These are phyloP conservation scores for Eutrema japonicum DNA, from an alignment of 345 rosid genomes.

Conservation along the genomic window DNA sequence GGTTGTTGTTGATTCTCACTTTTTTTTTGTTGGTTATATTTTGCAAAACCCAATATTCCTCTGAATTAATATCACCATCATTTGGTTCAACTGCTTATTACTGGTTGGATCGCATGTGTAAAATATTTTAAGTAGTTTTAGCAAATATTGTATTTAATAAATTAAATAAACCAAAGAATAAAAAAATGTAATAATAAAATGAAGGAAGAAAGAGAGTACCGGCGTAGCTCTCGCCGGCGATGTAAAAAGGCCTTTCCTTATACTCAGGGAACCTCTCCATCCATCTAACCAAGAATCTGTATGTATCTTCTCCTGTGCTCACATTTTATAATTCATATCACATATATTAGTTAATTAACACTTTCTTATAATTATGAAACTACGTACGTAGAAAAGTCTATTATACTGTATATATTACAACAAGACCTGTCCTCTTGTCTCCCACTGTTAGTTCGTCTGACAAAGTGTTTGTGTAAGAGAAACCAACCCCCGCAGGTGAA, in stretches of 20 bases:
- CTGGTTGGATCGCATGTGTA: slow-evolving; percentile 3
- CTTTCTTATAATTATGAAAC: slow-evolving; percentile 2
- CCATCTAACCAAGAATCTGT: slow-evolving; percentile 68
- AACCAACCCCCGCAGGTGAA: slow-evolving; percentile 93
- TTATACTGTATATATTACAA: neutral
- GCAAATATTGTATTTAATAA: neutral
- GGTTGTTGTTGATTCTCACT: slow-evolving; percentile 28
- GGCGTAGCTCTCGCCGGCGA: slow-evolving; percentile 97
- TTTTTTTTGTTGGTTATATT: neutral
- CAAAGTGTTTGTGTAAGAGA: slow-evolving; percentile 73
- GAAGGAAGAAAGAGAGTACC: slow-evolving; percentile 46
- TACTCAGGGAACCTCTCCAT: slow-evolving; percentile 72
- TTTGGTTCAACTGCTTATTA: slow-evolving; percentile 38
- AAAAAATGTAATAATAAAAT: neutral
- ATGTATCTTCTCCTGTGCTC: slow-evolving; percentile 71
- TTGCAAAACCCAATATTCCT: neutral
- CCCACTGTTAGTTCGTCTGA: slow-evolving; percentile 61
- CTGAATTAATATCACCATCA: neutral
- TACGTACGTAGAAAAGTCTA: neutral
- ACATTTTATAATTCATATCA: slow-evolving; percentile 16
- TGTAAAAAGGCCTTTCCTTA: slow-evolving; percentile 68
- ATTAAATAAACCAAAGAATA: neutral
- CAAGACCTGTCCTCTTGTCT: slow-evolving; percentile 78
- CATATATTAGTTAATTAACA: neutral
- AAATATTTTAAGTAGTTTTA: neutral